These are phyloP conservation scores for Annulohypoxylon stygium DNA, from an alignment of 495 filamentous ascomycete genomes.

Conservation along the genomic window DNA sequence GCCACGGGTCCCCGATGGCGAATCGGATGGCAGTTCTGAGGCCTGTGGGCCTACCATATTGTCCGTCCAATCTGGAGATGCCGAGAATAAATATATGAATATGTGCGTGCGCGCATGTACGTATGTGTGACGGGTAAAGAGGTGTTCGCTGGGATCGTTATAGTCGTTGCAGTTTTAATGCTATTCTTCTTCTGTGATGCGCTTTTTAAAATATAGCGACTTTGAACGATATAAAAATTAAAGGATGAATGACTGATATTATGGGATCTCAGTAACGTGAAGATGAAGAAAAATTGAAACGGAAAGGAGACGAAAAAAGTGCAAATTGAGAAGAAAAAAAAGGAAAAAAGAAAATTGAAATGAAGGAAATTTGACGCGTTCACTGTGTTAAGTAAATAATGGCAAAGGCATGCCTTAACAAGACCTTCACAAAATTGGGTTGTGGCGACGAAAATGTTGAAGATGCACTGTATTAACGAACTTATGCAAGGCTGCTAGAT, in stretches of 20 bases:
- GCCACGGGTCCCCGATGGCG: constrained; percentile 24
- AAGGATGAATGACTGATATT: background rate
- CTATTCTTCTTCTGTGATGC: constrained; percentile 46
- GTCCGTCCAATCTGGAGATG: constrained; percentile 12
- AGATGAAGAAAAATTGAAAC: background rate
- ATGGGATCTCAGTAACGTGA: background rate
- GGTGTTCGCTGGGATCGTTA: background rate
- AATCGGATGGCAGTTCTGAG: constrained; percentile 12
- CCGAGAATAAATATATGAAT: background rate
- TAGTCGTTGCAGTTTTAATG: background rate
- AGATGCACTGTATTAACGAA: too few relatives aligned
- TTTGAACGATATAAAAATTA: constrained; percentile 47
- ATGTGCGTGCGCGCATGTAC: background rate
- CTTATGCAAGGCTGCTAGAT: constrained; percentile 25
- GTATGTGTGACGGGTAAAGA: constrained; percentile 8
- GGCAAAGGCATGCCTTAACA: background rate
- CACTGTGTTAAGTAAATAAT: background rate
- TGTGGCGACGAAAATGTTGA: constrained; percentile 28
- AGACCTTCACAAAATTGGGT: constrained; percentile 14
- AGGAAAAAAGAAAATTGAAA: background rate
- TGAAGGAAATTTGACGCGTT: background rate
- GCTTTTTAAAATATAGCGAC: constrained; percentile 70
- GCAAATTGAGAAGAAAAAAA: background rate
- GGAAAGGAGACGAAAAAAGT: background rate
- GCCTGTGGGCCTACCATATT: constrained; percentile 40